Evolutionary conservation across 371 early-diverging fungal genomes (phyloP).

Genomic region (Mucor circinelloides): DNA sequence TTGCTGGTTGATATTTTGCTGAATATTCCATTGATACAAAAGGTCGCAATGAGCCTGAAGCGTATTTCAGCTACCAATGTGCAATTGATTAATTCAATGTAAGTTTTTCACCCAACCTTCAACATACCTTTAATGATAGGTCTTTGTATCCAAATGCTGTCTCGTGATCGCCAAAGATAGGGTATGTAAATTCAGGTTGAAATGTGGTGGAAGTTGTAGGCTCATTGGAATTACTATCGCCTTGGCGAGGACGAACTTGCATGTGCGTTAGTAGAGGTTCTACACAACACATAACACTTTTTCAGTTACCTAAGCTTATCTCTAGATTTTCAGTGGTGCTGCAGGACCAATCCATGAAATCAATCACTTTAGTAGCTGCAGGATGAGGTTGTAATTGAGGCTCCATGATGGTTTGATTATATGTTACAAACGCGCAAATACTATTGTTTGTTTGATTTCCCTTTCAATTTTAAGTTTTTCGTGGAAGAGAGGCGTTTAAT

Average conservation of each 20-base stretch:
- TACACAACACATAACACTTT: not conserved
- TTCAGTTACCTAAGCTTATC: conserved; percentile 18
- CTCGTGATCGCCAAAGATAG: conserved; percentile 89
- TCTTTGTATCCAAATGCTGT: conserved; percentile 88
- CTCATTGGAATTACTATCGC: conserved; percentile 8
- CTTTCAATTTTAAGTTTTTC: too few species aligned
- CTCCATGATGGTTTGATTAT: conserved; percentile 8
- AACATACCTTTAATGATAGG: conserved; percentile 66
- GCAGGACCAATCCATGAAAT: conserved; percentile 34
- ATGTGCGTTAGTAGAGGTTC: not conserved
- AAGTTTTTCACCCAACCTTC: not conserved
- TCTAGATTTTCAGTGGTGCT: conserved; percentile 10
- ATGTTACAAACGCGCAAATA: not conserved
- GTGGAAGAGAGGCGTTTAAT: not conserved
- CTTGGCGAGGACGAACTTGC: conserved; percentile 16
- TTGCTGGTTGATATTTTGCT: conserved; percentile 35
- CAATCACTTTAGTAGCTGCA: conserved; percentile 15
- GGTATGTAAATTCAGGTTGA: conserved; percentile 82
- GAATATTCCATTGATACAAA: conserved; percentile 67
- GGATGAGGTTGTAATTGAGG: conserved; percentile 27
- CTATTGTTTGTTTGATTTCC: not conserved
- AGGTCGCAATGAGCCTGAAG: conserved; percentile 78
- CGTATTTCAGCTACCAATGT: conserved; percentile 63
- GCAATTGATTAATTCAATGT: not conserved
- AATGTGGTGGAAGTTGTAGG: conserved; percentile 10